phyloP scores from a whole-genome alignment of 108 stramenopile genomes.

The Chaetoceros tenuissimus region DNA sequence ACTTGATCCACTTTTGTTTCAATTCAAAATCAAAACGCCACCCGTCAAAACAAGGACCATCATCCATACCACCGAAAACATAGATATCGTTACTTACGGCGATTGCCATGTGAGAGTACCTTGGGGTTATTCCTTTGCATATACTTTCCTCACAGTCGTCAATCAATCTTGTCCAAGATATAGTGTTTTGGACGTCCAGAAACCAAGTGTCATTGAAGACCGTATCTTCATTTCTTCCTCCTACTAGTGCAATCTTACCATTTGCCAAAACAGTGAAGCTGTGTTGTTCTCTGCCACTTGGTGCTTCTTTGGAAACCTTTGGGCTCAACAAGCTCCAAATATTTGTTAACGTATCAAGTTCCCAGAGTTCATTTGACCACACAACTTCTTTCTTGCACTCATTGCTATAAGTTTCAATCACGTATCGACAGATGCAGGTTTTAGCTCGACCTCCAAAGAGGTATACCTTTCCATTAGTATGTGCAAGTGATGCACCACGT shows the following conservation, averaged over 20 bases:
- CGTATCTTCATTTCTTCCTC: conserved; percentile 6
- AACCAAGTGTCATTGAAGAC: conserved; percentile 17
- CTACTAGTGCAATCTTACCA: conserved; percentile 17
- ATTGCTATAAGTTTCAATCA: not conserved
- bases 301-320: not conserved
- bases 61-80: conserved; percentile 14
- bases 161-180: not conserved
- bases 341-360: conserved; percentile 11
- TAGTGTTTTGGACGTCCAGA: not conserved
- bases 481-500: conserved; percentile 20
- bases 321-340: conserved; percentile 11
- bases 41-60: conserved; percentile 11
- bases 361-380: conserved; percentile 23
- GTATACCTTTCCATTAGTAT: conserved; percentile 20
- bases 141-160: not conserved
- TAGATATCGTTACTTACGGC: conserved; percentile 21
- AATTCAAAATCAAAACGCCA: conserved; percentile 28
- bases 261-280: conserved; percentile 16
- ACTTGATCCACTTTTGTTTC: no score
- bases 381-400: conserved; percentile 11
- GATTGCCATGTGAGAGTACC: conserved; percentile 14
- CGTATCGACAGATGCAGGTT: conserved; percentile 14
- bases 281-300: conserved; percentile 24
- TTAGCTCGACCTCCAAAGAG: conserved; percentile 22
- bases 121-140: not conserved